These are phyloP conservation scores for Monosporascus sp. DNA, from an alignment of 2,329 filamentous ascomycete species.

Conservation along the genomic window DNA sequence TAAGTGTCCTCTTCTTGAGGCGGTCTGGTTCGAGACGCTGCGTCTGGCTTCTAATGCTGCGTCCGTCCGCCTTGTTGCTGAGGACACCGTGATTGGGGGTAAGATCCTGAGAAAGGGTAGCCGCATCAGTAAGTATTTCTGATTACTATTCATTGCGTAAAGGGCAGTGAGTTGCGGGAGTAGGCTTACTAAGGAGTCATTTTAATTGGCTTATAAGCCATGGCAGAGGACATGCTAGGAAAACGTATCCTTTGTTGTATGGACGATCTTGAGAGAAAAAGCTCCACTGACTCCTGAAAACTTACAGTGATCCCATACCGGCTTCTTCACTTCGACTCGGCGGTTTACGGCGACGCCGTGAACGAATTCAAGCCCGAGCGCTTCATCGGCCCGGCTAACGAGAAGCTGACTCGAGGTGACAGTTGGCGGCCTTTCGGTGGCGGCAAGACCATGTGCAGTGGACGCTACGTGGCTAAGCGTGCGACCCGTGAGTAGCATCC, in stretches of 20 bases:
- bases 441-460: conserved; percentile 1
- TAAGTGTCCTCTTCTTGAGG: background rate
- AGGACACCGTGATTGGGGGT: background rate
- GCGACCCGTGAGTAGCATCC: background rate
- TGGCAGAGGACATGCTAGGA: no score
- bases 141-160: no score
- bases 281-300: background rate
- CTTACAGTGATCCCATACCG: background rate
- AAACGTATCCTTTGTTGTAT: no score
- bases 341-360: background rate
- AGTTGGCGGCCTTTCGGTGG: background rate
- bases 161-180: no score
- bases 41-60: background rate
- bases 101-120: background rate
- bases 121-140: background rate
- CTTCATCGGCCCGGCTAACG: background rate
- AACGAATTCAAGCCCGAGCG: background rate
- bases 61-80: background rate
- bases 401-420: background rate
- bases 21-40: background rate
- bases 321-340: background rate
- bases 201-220: no score
- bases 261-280: no score
- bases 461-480: conserved; percentile 1
- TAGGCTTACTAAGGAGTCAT: no score